A percentile compares a stretch with the other conserved stretches of the same genome.
These are phyloP conservation scores for Phanerodontia chrysosporium DNA, from an alignment of 768 basidiomycete genomes.

Conservation along the genomic window DNA sequence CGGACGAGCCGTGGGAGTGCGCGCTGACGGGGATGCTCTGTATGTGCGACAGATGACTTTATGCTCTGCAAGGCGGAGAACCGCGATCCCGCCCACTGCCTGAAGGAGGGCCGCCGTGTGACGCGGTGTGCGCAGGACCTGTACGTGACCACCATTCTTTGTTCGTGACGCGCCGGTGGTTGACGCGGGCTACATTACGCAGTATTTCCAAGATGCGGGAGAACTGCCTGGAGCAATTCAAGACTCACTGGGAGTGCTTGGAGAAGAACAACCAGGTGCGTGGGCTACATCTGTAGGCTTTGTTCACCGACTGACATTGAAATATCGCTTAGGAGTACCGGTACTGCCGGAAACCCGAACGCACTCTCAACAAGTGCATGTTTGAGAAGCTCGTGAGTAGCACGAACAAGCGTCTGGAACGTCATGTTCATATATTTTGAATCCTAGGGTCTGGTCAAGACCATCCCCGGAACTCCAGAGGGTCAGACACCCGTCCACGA, in stretches of 20 bases:
- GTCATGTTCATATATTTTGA: neutral
- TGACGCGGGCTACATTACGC: neutral
- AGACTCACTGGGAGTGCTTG: constrained; percentile 91
- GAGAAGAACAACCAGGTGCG: constrained; percentile 90
- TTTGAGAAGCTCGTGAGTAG: constrained; percentile 88
- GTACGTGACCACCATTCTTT: constrained; percentile 54
- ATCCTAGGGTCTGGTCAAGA: constrained; percentile 79
- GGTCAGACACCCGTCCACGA: constrained; percentile 87
- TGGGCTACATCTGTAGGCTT: neutral
- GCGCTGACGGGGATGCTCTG: neutral
- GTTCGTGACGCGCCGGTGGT: neutral
- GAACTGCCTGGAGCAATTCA: constrained; percentile 82
- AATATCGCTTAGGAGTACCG: constrained; percentile 93
- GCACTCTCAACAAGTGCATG: constrained; percentile 87
- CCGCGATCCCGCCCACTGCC: constrained; percentile 85
- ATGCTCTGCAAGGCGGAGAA: constrained; percentile 97
- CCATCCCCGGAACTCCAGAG: constrained; percentile 83
- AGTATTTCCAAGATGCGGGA: constrained; percentile 94
- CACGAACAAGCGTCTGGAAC: neutral
- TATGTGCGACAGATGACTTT: constrained; percentile 64
- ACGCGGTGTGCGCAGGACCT: constrained; percentile 93
- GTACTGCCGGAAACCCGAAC: constrained; percentile 85
- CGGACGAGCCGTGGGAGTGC: neutral
- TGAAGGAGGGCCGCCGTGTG: constrained; percentile 93
- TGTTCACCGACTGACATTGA: no score